phyloP scores from a whole-genome alignment of 2,329 filamentous ascomycete species.

The Aurifilum marmelostoma region DNA sequence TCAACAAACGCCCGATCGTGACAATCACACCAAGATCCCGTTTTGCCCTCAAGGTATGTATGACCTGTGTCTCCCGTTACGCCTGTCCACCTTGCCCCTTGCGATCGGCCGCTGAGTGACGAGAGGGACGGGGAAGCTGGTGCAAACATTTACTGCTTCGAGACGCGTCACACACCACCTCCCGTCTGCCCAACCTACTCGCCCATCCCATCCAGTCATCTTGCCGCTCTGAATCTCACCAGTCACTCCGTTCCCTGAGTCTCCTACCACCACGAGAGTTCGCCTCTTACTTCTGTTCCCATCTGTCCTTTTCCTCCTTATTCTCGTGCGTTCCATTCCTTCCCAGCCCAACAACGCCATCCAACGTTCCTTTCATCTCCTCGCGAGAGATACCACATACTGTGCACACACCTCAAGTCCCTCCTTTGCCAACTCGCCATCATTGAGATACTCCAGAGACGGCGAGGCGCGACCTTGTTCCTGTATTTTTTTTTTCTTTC shows the following conservation, averaged over 20 bases:
- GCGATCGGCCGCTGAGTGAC: constrained; percentile 25
- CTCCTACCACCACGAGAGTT: constrained; percentile 9
- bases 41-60: constrained; percentile 19
- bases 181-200: constrained; percentile 25
- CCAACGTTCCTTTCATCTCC: constrained; percentile 13
- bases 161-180: constrained; percentile 28
- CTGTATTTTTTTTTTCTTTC: background rate
- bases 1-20: constrained; percentile 9
- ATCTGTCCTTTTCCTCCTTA: background rate
- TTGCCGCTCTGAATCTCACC: constrained; percentile 8
- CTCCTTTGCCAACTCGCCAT: constrained; percentile 1
- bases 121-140: background rate
- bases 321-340: background rate
- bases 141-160: constrained; percentile 28
- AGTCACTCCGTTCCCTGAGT: constrained; percentile 9
- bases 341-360: background rate
- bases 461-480: background rate
- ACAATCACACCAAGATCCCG: constrained; percentile 13
- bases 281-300: constrained; percentile 12
- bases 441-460: background rate
- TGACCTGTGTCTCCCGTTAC: constrained; percentile 14
- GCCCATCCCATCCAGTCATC: constrained; percentile 18
- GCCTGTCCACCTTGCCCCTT: constrained; percentile 24
- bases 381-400: constrained; percentile 7
- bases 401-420: constrained; percentile 16